These are phyloP conservation scores for Paspalum notatum DNA, from an alignment of 176 grass and related monocot genomes.

Conservation along the genomic window DNA sequence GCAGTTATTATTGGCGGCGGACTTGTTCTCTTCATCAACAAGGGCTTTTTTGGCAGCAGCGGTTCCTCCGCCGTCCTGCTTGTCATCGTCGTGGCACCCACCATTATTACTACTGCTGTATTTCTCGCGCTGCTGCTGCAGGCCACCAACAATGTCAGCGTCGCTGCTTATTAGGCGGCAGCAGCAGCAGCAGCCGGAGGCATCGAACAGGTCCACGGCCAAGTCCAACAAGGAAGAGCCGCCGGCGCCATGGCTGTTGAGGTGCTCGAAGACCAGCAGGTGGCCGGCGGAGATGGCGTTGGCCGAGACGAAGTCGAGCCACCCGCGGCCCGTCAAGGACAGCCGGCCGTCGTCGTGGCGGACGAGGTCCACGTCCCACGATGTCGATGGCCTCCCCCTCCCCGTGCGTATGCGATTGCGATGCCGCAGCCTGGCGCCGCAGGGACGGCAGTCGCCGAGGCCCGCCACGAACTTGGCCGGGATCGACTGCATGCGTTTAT, in stretches of 20 bases:
- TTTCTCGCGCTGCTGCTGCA: too few species aligned
- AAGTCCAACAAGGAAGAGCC: constrained; percentile 1
- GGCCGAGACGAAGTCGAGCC: constrained; percentile 34
- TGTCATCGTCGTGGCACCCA: too few species aligned
- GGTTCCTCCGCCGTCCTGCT: not conserved
- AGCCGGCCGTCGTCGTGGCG: not conserved
- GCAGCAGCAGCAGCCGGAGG: constrained; percentile 26
- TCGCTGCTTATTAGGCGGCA: not conserved
- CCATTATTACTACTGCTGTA: not conserved
- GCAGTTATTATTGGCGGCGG: not conserved
- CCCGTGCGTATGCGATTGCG: too few species aligned
- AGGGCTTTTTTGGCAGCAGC: not conserved
- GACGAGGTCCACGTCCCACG: constrained; percentile 25
- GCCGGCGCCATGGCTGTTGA: not conserved
- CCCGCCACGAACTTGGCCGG: constrained; percentile 39
- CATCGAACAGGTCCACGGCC: constrained; percentile 36
- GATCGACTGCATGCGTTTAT: constrained; percentile 4
- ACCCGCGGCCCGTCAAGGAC: constrained; percentile 17
- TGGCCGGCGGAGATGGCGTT: constrained; percentile 27
- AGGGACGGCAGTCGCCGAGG: not conserved
- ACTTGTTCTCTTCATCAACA: not conserved
- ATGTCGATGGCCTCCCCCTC: too few species aligned
- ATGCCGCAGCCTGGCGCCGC: constrained; percentile 27
- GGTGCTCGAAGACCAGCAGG: constrained; percentile 39
- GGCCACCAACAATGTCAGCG: not conserved